phyloP scores from a whole-genome alignment of 1,284 basidiomycete species.

The Agroathelia rolfsii region DNA sequence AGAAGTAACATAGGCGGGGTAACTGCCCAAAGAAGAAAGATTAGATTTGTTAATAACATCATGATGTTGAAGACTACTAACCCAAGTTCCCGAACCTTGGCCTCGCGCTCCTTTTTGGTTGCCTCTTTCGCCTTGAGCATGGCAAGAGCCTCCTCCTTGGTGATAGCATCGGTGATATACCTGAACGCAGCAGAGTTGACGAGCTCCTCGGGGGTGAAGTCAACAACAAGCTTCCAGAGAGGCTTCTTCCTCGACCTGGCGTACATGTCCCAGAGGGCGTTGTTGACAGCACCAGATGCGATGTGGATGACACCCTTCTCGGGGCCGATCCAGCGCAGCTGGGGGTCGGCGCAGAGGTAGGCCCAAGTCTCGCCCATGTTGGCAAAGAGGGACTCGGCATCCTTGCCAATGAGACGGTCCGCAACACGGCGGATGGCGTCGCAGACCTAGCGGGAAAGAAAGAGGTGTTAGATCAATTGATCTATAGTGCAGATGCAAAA shows the following conservation, averaged over 20 bases:
- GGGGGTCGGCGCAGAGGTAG: conserved; percentile 75
- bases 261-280: conserved; percentile 79
- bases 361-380: conserved; percentile 86
- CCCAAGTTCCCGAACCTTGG: conserved; percentile 57
- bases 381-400: conserved; percentile 72
- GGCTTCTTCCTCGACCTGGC: conserved; percentile 71
- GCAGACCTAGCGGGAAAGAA: conserved; percentile 46
- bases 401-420: conserved; percentile 74
- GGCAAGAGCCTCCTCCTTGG: conserved; percentile 78
- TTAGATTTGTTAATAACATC: too few relatives aligned
- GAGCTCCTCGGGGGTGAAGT: conserved; percentile 83
- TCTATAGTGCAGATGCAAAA: not conserved
- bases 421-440: conserved; percentile 73
- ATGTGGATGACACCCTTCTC: conserved; percentile 85
- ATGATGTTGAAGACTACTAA: conserved; percentile 17
- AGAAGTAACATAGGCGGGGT: conserved; percentile 92
- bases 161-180: conserved; percentile 92
- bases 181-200: conserved; percentile 79
- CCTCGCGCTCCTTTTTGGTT: conserved; percentile 72
- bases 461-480: not conserved
- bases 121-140: conserved; percentile 73
- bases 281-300: conserved; percentile 72
- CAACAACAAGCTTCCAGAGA: conserved; percentile 77
- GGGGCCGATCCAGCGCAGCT: conserved; percentile 86
- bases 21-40: too few relatives aligned